Evolutionary conservation across 2,329 filamentous ascomycete genomes (phyloP), one percentile per base, ranked within the genome.

Genomic region (Fusarium nisikadoi): DNA sequence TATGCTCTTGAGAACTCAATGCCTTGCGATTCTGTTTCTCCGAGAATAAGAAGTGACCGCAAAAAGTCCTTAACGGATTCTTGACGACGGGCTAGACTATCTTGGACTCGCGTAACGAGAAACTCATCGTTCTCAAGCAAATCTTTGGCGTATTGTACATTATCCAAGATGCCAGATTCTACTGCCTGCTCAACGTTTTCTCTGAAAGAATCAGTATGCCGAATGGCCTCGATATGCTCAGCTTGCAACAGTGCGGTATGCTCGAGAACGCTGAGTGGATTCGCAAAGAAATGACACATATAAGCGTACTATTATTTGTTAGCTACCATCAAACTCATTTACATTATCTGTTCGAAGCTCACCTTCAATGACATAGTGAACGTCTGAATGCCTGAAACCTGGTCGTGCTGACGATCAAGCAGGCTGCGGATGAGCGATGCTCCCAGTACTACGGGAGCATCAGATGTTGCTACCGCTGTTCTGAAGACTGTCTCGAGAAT

Each of bases 201-300:
- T 57, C 85, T 88, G 75, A 95, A 95, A 4, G 93, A 95, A 5
- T 88, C 85, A 23, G 94, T 81, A 64, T 88, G 91, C 39, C 93
- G 88, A 12, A 93, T 80, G 16, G 91, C 90, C 72, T 93, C 89
- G 12, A 92, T 80, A 72, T 93, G 91, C 66, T 92, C 88, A 3
- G 82, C 75, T 55, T 91, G 86, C 2, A 93, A 71, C 29, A 23
- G 11, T 79, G 72, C 47, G 29, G 68, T 68, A 5, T 82, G 82
- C 14, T 90, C 80, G 38, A 95, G 85, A 8, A 94, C 80, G 68
- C 90, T 93, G 7, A 94, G 83, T 2, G 92, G 89, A 74, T 94
- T 95, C 42, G 92, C 92, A 75, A 94, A 95, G 77, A 93, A 95
- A 79, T 94, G 92, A 63, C 91, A 93, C 93, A 97, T 95, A 78